Percentiles rank a stretch among this genome's conserved stretches.
These are phyloP conservation scores for Viridothelium virens DNA, from an alignment of 495 filamentous ascomycete genomes.

Conservation along the genomic window DNA sequence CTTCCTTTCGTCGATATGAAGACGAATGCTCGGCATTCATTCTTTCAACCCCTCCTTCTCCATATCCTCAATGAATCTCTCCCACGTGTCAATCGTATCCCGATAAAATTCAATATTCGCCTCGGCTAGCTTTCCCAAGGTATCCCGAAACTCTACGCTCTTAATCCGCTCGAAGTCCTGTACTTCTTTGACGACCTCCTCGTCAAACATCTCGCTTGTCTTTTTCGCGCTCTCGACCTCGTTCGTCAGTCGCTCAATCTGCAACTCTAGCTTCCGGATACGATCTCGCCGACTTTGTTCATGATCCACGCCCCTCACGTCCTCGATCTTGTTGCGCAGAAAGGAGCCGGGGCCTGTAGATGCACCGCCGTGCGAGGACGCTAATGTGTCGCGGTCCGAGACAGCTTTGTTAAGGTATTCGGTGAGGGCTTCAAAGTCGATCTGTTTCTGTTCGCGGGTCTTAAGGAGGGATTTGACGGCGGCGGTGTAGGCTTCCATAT, in stretches of 20 bases:
- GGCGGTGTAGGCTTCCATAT: constrained; percentile 87
- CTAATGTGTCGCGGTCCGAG: constrained; percentile 78
- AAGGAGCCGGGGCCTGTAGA: constrained; percentile 68
- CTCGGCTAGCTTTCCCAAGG: constrained; percentile 72
- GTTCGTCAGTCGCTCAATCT: constrained; percentile 78
- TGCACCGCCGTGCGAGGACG: constrained; percentile 53
- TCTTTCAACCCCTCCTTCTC: constrained; percentile 50
- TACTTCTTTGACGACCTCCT: constrained; percentile 88
- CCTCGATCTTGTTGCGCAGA: constrained; percentile 89
- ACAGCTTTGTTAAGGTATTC: constrained; percentile 90
- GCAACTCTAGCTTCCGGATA: constrained; percentile 78
- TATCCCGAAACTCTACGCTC: constrained; percentile 79
- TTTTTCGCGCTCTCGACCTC: constrained; percentile 82
- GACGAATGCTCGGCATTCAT: background rate
- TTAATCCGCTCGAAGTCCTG: constrained; percentile 95
- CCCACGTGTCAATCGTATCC: constrained; percentile 75
- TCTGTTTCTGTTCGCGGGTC: constrained; percentile 91
- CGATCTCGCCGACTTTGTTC: constrained; percentile 82
- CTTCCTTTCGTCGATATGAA: background rate
- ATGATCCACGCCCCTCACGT: constrained; percentile 93
- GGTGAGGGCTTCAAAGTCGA: constrained; percentile 91
- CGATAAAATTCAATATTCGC: constrained; percentile 82
- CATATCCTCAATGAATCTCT: constrained; percentile 81
- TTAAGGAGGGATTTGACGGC: constrained; percentile 82
- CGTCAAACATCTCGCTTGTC: constrained; percentile 79